Percentiles rank a stretch among this genome's conserved stretches.
phyloP scores from a whole-genome alignment of 331 rosid species.

The Stylosanthes scabra region DNA sequence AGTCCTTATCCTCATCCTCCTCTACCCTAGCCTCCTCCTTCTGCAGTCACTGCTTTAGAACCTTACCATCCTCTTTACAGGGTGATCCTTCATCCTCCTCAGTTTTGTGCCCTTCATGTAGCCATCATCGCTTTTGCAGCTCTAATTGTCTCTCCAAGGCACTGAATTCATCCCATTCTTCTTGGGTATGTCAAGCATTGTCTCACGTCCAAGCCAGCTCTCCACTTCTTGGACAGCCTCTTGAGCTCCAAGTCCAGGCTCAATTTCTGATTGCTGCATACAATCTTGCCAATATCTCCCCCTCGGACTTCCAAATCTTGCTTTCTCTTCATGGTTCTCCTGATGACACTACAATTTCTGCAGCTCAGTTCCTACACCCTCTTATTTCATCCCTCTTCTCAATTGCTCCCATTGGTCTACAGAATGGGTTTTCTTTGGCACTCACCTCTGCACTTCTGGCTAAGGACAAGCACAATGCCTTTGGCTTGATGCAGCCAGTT shows the following conservation, averaged over 20 bases:
- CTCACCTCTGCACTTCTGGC: conserved; percentile 62
- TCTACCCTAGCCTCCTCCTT: conserved; percentile 36
- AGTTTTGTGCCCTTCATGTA: conserved; percentile 50
- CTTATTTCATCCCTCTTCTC: conserved; percentile 46
- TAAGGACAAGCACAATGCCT: conserved; percentile 75
- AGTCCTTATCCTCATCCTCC: conserved; percentile 29
- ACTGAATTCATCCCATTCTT: conserved; percentile 56
- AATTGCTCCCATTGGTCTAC: conserved; percentile 30
- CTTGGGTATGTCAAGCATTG: conserved; percentile 65
- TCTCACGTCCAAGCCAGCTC: conserved; percentile 45
- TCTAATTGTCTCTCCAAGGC: conserved; percentile 61
- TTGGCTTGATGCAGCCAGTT: conserved; percentile 80
- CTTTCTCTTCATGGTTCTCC: conserved; percentile 74
- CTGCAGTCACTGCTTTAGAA: conserved; percentile 69
- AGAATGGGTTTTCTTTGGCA: conserved; percentile 51
- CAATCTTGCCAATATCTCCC: conserved; percentile 57
- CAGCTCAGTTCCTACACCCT: conserved; percentile 58
- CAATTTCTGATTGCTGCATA: conserved; percentile 74
- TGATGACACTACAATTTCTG: conserved; percentile 35
- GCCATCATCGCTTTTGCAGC: conserved; percentile 56
- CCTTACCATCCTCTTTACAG: conserved; percentile 28
- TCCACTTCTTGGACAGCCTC: conserved; percentile 43
- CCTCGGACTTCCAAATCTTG: conserved; percentile 55
- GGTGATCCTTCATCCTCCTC: conserved; percentile 36
- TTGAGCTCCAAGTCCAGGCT: conserved; percentile 63